Evolutionary conservation across 345 rosid species (phyloP).

Genomic region (Lumnitzera racemosa): DNA sequence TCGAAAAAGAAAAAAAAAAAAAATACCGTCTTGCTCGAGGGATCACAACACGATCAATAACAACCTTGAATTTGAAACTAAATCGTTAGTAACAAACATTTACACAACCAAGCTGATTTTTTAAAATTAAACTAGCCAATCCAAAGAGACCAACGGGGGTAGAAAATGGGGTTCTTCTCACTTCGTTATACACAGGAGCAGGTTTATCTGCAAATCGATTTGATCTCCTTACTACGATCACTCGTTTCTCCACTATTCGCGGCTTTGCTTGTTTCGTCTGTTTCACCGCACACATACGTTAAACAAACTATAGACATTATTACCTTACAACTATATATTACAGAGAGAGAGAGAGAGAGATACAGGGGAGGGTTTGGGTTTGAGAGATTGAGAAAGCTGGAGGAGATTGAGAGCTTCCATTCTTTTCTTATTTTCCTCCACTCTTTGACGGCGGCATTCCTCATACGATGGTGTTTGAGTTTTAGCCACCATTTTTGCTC

Average conservation of each 20-base stretch:
- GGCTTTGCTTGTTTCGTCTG: constrained; percentile 41
- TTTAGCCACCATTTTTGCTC: constrained; percentile 28
- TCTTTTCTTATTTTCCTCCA: constrained; percentile 78
- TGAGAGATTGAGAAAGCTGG: constrained; percentile 45
- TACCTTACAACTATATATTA: background rate
- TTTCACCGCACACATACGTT: background rate
- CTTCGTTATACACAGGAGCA: constrained; percentile 56
- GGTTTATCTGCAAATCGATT: constrained; percentile 44
- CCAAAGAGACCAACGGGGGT: background rate
- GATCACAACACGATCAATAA: constrained; percentile 26
- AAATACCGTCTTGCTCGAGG: constrained; percentile 30
- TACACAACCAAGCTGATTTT: background rate
- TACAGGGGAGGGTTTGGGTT: constrained; percentile 41
- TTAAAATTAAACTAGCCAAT: background rate
- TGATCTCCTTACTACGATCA: constrained; percentile 58
- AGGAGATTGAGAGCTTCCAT: constrained; percentile 81
- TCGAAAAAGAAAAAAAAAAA: background rate
- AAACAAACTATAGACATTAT: background rate
- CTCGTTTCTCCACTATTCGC: constrained; percentile 27
- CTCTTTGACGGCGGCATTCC: constrained; percentile 43
- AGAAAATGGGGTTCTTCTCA: constrained; percentile 11
- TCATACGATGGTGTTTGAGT: constrained; percentile 34
- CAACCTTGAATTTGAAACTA: constrained; percentile 19
- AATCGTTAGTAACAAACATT: background rate
- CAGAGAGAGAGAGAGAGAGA: constrained; percentile 3